Evolutionary conservation across 176 grass and related monocot genomes (phyloP).

Genomic region (Hsuehochloa calcarea): DNA sequence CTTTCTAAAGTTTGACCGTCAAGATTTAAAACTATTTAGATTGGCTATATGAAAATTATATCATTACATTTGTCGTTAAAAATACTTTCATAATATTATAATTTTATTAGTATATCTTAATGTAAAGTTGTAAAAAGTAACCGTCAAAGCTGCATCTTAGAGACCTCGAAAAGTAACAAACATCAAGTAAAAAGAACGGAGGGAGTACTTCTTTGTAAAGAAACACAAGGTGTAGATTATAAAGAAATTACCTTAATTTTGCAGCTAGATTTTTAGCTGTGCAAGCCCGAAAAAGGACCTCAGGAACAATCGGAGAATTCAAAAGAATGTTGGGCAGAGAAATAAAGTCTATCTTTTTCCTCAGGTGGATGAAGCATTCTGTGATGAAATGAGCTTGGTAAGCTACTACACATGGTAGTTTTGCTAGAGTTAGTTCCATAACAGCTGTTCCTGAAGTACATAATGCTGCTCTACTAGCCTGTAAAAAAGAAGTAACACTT

Average conservation of each 20-base stretch:
- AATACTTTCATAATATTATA: too few species aligned
- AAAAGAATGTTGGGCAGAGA: slow-evolving; percentile 94
- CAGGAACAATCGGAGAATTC: slow-evolving; percentile 67
- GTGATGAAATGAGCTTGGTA: slow-evolving; percentile 89
- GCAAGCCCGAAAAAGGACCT: slow-evolving; percentile 76
- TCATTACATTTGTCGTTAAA: too few species aligned
- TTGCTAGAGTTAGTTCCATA: slow-evolving; percentile 81
- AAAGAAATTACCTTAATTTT: slow-evolving; percentile 60
- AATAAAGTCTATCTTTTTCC: slow-evolving; percentile 80
- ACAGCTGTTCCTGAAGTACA: slow-evolving; percentile 94
- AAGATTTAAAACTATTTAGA: too few species aligned
- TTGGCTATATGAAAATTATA: too few species aligned
- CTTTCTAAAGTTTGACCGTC: too few species aligned
- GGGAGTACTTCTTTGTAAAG: background rate
- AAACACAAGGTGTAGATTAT: background rate
- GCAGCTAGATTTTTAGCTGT: slow-evolving; percentile 58
- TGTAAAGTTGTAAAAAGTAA: too few species aligned
- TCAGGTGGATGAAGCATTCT: slow-evolving; percentile 74
- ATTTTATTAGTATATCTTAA: too few species aligned
- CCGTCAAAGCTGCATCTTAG: too few species aligned
- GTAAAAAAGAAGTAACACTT: slow-evolving; percentile 36
- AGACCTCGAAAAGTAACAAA: too few species aligned
- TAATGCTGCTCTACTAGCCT: slow-evolving; percentile 89
- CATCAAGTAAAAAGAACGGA: too few species aligned
- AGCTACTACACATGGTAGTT: slow-evolving; percentile 78